A percentile compares a stretch with the other conserved stretches of the same genome.
Conservation (phyloP, 352 stramenopile genomes). For the Phytopythium boreale region DNA sequence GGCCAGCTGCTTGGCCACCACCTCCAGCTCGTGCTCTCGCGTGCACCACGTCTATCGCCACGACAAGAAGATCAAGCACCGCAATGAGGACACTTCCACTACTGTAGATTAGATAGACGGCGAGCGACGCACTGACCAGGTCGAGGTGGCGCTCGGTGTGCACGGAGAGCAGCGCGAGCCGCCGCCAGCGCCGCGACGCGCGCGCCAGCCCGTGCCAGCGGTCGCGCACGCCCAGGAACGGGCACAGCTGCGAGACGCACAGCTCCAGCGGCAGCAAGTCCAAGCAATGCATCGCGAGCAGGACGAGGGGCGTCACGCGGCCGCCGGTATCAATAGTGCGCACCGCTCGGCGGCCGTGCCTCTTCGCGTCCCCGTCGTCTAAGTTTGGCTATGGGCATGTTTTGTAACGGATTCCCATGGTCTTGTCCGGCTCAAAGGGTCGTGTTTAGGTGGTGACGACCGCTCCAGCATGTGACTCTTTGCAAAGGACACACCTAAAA, state of each 20-base stretch:
- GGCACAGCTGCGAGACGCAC: conserved; percentile 40
- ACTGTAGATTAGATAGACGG: neutral
- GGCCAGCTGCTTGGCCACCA: conserved; percentile 30
- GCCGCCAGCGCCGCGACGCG: conserved; percentile 57
- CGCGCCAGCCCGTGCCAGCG: conserved; percentile 47
- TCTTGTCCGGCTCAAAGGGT: neutral
- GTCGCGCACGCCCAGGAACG: conserved; percentile 55
- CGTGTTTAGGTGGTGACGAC: no score
- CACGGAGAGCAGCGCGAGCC: conserved; percentile 54
- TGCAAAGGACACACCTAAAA: neutral
- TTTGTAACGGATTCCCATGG: neutral
- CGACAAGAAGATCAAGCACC: neutral
- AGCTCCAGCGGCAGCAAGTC: conserved; percentile 44
- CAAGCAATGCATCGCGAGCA: neutral
- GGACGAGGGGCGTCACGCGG: neutral
- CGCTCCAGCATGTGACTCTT: neutral
- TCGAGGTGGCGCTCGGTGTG: conserved; percentile 46
- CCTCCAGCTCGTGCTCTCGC: conserved; percentile 54
- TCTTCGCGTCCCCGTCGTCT: neutral
- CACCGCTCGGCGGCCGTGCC: neutral
- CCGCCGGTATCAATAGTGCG: neutral
- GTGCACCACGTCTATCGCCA: conserved; percentile 74
- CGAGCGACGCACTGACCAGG: conserved; percentile 30
- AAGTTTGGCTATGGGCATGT: neutral
- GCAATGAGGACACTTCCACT: neutral